Base-by-base conservation (phyloP, 2,329 filamentous ascomycete species). In the Stagonosporopsis cucurbitacearum region DNA sequence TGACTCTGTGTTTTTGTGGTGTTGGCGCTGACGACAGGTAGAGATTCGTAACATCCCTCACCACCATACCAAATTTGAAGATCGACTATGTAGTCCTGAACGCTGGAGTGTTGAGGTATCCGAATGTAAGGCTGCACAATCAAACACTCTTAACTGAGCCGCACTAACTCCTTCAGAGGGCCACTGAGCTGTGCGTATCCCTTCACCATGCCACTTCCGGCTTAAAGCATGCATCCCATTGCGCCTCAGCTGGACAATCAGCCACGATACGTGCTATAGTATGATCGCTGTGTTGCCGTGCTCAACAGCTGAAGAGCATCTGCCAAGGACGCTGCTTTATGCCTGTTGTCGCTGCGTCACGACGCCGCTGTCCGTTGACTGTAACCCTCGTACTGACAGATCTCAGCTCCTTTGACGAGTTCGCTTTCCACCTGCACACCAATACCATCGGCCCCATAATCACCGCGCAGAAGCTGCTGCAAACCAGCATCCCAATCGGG, bases 371-470 rank as follows among this genome's bases (percentile, higher is more conserved):
- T 11, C 11, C n/a, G 17, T 43, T 13, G 25, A 30, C 2, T 26
- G 25, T 32, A 2, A 6, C 11, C 11, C 5, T 6, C 7, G 26
- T 43, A 26, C 59, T 66, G 19, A 65, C 39, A 5, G 23, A 3
- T 6, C 33, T 25, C 54, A 84, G 82, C 47, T 80, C 82, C 6
- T 85, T 82, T 66, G 72, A 79, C 28, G 76, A 81, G 39, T 85
- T 86, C 57, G 77, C 80, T 11, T 78, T 82, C 57, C 83, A 86
- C 61, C 75, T 86, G 4, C 78, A 83, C 50, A 85, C 82, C 36
- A 86, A 86, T 67, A 83, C 82, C 15, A 82, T 86, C 51, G 83
- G 84, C 0, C 84, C 84, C n/a, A 82, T 86, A 56, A 79, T 85
- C 54, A 78, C 78, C 33, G 83, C 83, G 2, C 81, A 84, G 56